These are phyloP conservation scores for Paecilomyces sp. DNA, from an alignment of 2,329 filamentous ascomycete genomes.

Conservation along the genomic window DNA sequence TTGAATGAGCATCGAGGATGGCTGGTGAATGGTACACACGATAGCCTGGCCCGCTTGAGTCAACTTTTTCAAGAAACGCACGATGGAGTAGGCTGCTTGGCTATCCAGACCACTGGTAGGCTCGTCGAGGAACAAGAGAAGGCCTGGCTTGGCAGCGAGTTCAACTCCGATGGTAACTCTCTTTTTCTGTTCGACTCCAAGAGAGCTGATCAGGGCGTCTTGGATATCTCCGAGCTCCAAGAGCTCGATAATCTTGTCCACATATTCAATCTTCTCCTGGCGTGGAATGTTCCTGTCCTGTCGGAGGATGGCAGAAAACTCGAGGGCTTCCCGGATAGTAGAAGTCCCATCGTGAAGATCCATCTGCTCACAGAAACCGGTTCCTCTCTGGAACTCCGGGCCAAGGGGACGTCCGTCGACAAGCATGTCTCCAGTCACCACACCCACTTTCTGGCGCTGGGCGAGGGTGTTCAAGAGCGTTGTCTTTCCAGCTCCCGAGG, in stretches of 20 bases:
- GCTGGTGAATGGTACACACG: slow-evolving; percentile 68
- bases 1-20: slow-evolving; percentile 60
- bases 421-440: slow-evolving; percentile 63
- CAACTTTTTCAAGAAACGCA: slow-evolving; percentile 62
- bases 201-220: slow-evolving; percentile 57
- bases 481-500: slow-evolving; percentile 75
- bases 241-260: slow-evolving; percentile 58
- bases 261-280: slow-evolving; percentile 59
- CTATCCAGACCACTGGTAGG: slow-evolving; percentile 65
- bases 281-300: slow-evolving; percentile 50
- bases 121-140: slow-evolving; percentile 65
- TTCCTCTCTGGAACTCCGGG: slow-evolving; percentile 59
- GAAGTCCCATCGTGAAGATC: slow-evolving; percentile 63
- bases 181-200: slow-evolving; percentile 65
- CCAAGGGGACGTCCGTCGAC: slow-evolving; percentile 59
- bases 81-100: slow-evolving; percentile 61
- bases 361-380: slow-evolving; percentile 66
- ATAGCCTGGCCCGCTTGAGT: slow-evolving; percentile 62
- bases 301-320: slow-evolving; percentile 61
- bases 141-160: slow-evolving; percentile 59
- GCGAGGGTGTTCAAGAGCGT: slow-evolving; percentile 72
- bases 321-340: slow-evolving; percentile 60
- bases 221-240: slow-evolving; percentile 59
- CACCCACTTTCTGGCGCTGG: slow-evolving; percentile 61
- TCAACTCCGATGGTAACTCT: slow-evolving; percentile 68